Evolutionary conservation across 495 filamentous ascomycete genomes (phyloP).

Genomic region (Lasiosphaeria ovina): DNA sequence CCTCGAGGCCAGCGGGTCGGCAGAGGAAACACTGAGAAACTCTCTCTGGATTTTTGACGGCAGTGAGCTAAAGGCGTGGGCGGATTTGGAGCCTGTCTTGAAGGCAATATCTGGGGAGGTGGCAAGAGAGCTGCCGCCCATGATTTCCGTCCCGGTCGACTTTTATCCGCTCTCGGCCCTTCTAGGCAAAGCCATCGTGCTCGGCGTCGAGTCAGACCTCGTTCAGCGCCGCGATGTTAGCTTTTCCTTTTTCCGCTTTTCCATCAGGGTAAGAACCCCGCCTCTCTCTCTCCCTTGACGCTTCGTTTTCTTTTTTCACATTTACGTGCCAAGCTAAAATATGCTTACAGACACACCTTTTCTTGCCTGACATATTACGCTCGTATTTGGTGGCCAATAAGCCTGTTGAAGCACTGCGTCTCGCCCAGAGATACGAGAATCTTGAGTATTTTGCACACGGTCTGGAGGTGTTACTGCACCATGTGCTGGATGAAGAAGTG

Average conservation of each 20-base stretch:
- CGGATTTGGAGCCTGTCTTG: slow-evolving; percentile 85
- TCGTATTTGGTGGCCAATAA: slow-evolving; percentile 70
- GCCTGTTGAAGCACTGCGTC: slow-evolving; percentile 66
- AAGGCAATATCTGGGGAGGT: slow-evolving; percentile 60
- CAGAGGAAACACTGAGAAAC: slow-evolving; percentile 65
- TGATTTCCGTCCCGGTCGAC: slow-evolving; percentile 68
- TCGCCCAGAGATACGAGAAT: slow-evolving; percentile 79
- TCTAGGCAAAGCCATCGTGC: slow-evolving; percentile 77
- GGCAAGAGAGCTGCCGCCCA: slow-evolving; percentile 57
- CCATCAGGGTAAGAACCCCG: slow-evolving; percentile 60
- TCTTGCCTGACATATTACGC: slow-evolving; percentile 82
- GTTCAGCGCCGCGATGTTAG: slow-evolving; percentile 85
- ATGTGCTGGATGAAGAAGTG: slow-evolving; percentile 92
- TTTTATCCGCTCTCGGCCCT: slow-evolving; percentile 93
- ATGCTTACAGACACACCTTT: slow-evolving; percentile 68
- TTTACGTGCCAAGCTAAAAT: slow-evolving; percentile 7
- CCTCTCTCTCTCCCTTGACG: neutral
- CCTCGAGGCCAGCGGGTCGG: slow-evolving; percentile 23
- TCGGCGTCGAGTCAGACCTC: slow-evolving; percentile 89
- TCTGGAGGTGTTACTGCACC: slow-evolving; percentile 87
- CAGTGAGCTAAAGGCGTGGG: slow-evolving; percentile 76
- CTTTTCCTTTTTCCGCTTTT: slow-evolving; percentile 82
- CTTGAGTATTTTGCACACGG: slow-evolving; percentile 90
- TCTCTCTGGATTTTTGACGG: slow-evolving; percentile 96
- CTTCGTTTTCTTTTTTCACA: neutral